These are phyloP conservation scores for Rhizomucor pusillus DNA, from an alignment of 371 early-diverging fungal species.

Conservation along the genomic window DNA sequence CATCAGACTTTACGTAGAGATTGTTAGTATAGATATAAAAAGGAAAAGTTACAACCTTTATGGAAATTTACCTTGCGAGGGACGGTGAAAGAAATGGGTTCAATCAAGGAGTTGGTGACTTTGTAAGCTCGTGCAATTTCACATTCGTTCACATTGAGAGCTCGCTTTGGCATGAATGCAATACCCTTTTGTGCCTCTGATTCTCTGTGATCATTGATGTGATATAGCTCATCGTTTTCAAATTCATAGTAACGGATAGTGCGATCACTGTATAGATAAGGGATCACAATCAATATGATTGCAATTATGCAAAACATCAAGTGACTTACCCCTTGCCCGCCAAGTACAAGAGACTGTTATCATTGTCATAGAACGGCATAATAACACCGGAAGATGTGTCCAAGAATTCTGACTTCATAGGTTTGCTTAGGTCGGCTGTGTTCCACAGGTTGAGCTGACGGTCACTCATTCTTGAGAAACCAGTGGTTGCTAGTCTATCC, in stretches of 20 bases:
- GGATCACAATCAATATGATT: too few species aligned
- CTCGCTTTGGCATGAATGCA: slow-evolving; percentile 93
- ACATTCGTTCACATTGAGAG: slow-evolving; percentile 78
- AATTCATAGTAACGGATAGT: slow-evolving; percentile 98
- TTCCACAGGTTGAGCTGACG: slow-evolving; percentile 95
- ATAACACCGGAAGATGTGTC: slow-evolving; percentile 95
- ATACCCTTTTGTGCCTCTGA: slow-evolving; percentile 91
- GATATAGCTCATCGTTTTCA: slow-evolving; percentile 79
- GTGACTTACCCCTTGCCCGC: slow-evolving; percentile 84
- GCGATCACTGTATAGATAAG: slow-evolving; percentile 79
- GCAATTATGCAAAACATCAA: not conserved
- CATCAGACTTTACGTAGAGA: slow-evolving; percentile 68
- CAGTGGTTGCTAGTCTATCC: slow-evolving; percentile 87
- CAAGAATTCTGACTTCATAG: slow-evolving; percentile 75
- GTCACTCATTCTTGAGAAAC: slow-evolving; percentile 90
- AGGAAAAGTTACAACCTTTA: not conserved
- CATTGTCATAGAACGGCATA: slow-evolving; percentile 94
- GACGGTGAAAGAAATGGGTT: slow-evolving; percentile 95
- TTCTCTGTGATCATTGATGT: slow-evolving; percentile 85
- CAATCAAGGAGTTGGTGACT: slow-evolving; percentile 80
- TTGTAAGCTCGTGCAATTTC: slow-evolving; percentile 95
- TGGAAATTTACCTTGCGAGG: slow-evolving; percentile 80
- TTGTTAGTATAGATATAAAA: not conserved
- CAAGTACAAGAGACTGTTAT: slow-evolving; percentile 88
- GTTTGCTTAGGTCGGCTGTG: slow-evolving; percentile 64